Conservation (phyloP, 495 filamentous ascomycete species). For the Lepidopterella palustris region DNA sequence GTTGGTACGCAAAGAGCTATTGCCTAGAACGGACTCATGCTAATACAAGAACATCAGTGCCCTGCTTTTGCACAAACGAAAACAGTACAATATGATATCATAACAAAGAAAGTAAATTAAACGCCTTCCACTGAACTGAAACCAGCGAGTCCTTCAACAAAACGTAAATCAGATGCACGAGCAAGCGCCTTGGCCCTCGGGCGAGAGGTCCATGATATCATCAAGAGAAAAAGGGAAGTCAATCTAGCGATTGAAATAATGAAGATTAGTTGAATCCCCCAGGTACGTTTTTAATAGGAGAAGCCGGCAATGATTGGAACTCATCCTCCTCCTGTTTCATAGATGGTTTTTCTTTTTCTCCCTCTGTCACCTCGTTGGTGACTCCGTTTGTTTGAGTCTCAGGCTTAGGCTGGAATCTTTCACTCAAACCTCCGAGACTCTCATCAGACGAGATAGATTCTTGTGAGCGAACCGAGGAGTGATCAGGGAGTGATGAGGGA, state of each 20-base stretch:
- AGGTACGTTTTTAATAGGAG: slow-evolving; percentile 17
- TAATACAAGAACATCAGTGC: neutral
- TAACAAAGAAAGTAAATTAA: neutral
- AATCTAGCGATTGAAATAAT: too few species aligned
- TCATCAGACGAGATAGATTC: slow-evolving; percentile 21
- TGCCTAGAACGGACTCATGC: neutral
- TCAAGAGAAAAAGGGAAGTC: too few species aligned
- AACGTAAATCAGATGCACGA: neutral
- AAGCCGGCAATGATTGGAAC: slow-evolving; percentile 18
- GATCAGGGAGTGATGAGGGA: slow-evolving; percentile 22
- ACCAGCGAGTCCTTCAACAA: neutral
- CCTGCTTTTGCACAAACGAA: neutral
- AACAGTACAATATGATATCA: neutral
- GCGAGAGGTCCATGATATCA: too few species aligned
- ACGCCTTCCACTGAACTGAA: neutral
- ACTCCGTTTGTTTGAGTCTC: neutral
- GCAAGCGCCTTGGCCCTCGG: too few species aligned
- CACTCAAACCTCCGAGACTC: slow-evolving; percentile 14
- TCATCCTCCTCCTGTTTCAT: slow-evolving; percentile 12
- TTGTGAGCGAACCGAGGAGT: slow-evolving; percentile 20
- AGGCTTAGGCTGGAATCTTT: slow-evolving; percentile 16
- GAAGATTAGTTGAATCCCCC: slow-evolving; percentile 23
- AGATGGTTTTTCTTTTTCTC: neutral
- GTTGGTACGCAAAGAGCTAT: too few species aligned
- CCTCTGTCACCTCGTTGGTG: neutral